Conservation (phyloP, 768 basidiomycete species). For the Glaciozyma martinii region DNA sequence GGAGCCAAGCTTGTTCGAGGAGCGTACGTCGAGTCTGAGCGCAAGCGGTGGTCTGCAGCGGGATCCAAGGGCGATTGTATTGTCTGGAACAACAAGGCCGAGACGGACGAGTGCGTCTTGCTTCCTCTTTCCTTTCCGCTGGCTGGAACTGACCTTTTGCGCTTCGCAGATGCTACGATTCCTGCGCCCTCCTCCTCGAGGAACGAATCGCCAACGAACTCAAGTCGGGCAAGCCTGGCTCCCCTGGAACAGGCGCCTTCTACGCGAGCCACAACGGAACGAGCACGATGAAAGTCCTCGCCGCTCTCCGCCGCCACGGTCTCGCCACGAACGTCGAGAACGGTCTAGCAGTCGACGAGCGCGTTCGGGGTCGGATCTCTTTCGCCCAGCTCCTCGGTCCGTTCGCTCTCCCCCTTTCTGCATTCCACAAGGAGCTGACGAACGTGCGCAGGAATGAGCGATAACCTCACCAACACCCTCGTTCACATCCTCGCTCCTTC, state of each 20-base stretch:
- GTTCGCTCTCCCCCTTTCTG: neutral
- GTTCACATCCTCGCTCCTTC: constrained; percentile 15
- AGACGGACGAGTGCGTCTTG: constrained; percentile 32
- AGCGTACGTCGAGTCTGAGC: constrained; percentile 35
- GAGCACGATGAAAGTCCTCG: constrained; percentile 26
- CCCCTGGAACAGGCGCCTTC: constrained; percentile 25
- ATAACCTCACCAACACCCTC: constrained; percentile 29
- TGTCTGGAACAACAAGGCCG: constrained; percentile 35
- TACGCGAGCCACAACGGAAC: constrained; percentile 36
- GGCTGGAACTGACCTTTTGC: neutral
- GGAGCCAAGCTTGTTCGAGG: constrained; percentile 37
- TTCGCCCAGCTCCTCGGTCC: constrained; percentile 35
- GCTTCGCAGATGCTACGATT: constrained; percentile 15
- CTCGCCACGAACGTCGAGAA: constrained; percentile 22
- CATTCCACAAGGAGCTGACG: too few species aligned
- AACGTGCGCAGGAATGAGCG: constrained; percentile 27
- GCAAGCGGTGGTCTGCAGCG: constrained; percentile 6
- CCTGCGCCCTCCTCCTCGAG: constrained; percentile 28
- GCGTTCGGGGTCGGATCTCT: constrained; percentile 31
- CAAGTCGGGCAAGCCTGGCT: neutral
- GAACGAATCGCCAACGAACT: constrained; percentile 26
- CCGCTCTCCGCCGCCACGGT: constrained; percentile 19
- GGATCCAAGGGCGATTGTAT: constrained; percentile 12
- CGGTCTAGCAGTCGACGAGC: constrained; percentile 28
- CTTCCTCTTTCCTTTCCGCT: neutral